A percentile compares a stretch with the other conserved stretches of the same genome.
Evolutionary conservation across 768 basidiomycete genomes (phyloP).

Genomic region (Kwoniella dejecticola): DNA sequence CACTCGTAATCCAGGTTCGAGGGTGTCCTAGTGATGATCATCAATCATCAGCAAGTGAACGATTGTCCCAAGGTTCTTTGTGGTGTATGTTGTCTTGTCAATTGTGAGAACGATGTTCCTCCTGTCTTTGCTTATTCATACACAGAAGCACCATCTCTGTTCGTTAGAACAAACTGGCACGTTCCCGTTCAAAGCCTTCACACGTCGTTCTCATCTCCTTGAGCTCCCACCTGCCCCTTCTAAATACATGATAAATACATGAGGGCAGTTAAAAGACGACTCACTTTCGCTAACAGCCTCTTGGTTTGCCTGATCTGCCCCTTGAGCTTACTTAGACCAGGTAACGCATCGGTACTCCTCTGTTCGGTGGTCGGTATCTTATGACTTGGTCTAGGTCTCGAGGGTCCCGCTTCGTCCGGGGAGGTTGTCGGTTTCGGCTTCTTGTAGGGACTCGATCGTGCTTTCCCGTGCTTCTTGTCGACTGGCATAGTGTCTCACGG

Average conservation of each 20-base stretch:
- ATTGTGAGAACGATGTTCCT: no score
- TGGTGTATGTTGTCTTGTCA: no score
- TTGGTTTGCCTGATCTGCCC: conserved; percentile 78
- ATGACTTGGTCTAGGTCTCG: conserved; percentile 17
- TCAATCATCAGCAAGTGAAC: no score
- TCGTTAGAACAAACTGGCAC: no score
- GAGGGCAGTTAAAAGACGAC: neutral
- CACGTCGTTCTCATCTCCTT: no score
- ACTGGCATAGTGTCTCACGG: conserved; percentile 1
- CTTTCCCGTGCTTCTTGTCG: conserved; percentile 7
- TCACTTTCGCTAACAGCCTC: conserved; percentile 76
- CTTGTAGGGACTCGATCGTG: conserved; percentile 9
- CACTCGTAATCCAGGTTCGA: conserved; percentile 81
- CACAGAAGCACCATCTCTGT: no score
- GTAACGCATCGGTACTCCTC: conserved; percentile 53
- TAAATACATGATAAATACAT: neutral
- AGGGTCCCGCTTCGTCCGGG: conserved; percentile 19
- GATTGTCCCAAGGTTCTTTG: no score
- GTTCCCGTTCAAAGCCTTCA: no score
- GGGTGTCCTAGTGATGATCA: conserved; percentile 66
- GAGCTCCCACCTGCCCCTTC: neutral
- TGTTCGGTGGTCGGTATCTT: conserved; percentile 25
- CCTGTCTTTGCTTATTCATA: no score
- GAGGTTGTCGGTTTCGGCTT: conserved; percentile 7
- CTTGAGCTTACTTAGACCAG: conserved; percentile 85